These are phyloP conservation scores for Penicillium decumbens DNA, from an alignment of 2,329 filamentous ascomycete genomes.

Conservation along the genomic window DNA sequence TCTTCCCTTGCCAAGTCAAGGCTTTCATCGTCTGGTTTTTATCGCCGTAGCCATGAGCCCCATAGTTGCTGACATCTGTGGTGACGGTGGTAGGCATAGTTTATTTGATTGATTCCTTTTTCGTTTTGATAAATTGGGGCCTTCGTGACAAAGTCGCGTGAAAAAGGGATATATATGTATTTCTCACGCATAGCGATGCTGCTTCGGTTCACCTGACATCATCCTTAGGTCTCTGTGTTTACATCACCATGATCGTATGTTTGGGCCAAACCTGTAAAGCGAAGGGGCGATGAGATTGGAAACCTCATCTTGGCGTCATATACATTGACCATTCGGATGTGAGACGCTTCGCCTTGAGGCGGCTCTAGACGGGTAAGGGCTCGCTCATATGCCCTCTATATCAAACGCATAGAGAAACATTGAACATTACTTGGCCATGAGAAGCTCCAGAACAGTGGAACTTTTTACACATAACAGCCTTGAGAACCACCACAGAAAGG, in stretches of 20 bases:
- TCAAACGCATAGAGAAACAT: no score
- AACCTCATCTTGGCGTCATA: not conserved
- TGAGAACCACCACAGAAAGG: no score
- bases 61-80: conserved; percentile 68
- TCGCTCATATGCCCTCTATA: no score
- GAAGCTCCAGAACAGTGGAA: no score
- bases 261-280: not conserved
- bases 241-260: not conserved
- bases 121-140: not conserved
- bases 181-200: not conserved
- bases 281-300: not conserved
- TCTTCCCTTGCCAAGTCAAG: conserved; percentile 81
- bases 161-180: not conserved
- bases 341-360: no score
- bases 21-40: conserved; percentile 48
- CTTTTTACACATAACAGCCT: no score
- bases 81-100: conserved; percentile 46
- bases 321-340: not conserved
- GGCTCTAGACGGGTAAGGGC: no score
- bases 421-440: no score
- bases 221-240: not conserved
- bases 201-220: not conserved
- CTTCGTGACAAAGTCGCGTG: not conserved
- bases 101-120: not conserved
- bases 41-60: conserved; percentile 50